A percentile compares a stretch with the other conserved stretches of the same genome.
Conservation (phyloP, 352 stramenopile species). For the Phytopythium aichiense region DNA sequence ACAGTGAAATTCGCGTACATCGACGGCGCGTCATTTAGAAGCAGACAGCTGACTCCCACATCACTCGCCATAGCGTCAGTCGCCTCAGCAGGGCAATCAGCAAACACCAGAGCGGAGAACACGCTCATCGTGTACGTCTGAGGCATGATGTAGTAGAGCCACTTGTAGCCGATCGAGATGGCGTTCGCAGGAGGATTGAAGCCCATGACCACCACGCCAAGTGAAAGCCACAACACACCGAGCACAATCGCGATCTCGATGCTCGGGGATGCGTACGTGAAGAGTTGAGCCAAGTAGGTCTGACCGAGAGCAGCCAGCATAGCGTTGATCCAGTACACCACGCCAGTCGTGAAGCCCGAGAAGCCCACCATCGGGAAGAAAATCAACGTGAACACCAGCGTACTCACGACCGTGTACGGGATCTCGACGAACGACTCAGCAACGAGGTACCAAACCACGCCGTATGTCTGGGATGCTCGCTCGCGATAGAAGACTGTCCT, state of each 20-base stretch:
- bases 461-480: conserved; percentile 77
- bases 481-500: conserved; percentile 66
- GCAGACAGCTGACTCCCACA: conserved; percentile 12
- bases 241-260: conserved; percentile 21
- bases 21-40: conserved; percentile 10
- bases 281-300: conserved; percentile 26
- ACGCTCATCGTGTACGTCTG: conserved; percentile 16
- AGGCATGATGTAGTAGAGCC: conserved; percentile 18
- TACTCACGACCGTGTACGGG: conserved; percentile 28
- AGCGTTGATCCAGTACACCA: conserved; percentile 23
- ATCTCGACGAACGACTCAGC: conserved; percentile 72
- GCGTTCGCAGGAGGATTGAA: conserved; percentile 24
- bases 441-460: conserved; percentile 50
- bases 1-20: conserved; percentile 8
- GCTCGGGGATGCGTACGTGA: conserved; percentile 17
- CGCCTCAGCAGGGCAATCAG: conserved; percentile 8
- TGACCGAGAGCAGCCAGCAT: conserved; percentile 20
- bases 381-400: conserved; percentile 26
- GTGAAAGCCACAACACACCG: conserved; percentile 20
- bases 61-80: not conserved
- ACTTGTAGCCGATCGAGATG: conserved; percentile 20
- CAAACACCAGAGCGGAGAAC: conserved; percentile 13
- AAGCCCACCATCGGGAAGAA: conserved; percentile 39
- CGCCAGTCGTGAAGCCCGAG: conserved; percentile 15
- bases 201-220: conserved; percentile 38